These are phyloP conservation scores for Diaporthe citrichinensis DNA, from an alignment of 2,329 filamentous ascomycete genomes.

Conservation along the genomic window DNA sequence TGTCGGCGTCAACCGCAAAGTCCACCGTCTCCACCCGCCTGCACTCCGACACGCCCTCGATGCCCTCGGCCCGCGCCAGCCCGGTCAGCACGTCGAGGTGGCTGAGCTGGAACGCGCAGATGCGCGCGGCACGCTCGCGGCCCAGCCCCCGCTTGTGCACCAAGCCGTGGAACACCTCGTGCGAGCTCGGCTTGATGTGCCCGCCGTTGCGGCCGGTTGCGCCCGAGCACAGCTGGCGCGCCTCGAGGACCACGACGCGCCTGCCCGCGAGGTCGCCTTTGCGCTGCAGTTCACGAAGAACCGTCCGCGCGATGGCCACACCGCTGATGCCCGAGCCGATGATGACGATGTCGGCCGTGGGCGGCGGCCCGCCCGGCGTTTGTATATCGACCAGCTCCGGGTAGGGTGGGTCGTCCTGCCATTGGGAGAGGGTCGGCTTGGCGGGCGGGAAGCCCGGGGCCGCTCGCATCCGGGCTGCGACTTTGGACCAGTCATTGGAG, in stretches of 20 bases:
- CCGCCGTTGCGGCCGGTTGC: constrained; percentile 69
- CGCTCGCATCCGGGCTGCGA: constrained; percentile 19
- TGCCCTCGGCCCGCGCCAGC: constrained; percentile 54
- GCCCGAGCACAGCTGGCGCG: constrained; percentile 63
- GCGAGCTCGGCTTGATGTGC: constrained; percentile 62
- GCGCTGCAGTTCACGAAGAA: constrained; percentile 42
- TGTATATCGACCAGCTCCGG: constrained; percentile 55
- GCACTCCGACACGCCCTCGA: constrained; percentile 54
- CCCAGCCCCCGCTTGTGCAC: constrained; percentile 48
- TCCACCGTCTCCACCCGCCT: constrained; percentile 63
- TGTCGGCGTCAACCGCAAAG: constrained; percentile 55
- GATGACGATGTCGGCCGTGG: constrained; percentile 39
- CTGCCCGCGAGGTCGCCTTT: constrained; percentile 48
- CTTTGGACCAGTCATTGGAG: constrained; percentile 33
- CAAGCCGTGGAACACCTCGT: constrained; percentile 57
- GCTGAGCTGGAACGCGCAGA: constrained; percentile 60
- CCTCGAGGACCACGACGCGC: constrained; percentile 64
- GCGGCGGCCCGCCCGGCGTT: constrained; percentile 43
- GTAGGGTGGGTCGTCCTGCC: constrained; percentile 60
- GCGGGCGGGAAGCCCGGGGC: constrained; percentile 58
- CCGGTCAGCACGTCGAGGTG: constrained; percentile 57
- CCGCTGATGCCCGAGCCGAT: constrained; percentile 67
- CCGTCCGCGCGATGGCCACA: constrained; percentile 54
- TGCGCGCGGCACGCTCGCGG: constrained; percentile 53
- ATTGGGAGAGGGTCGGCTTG: constrained; percentile 61